Base-by-base conservation (phyloP, 257 asterid genomes). In the Solanum piurae region DNA sequence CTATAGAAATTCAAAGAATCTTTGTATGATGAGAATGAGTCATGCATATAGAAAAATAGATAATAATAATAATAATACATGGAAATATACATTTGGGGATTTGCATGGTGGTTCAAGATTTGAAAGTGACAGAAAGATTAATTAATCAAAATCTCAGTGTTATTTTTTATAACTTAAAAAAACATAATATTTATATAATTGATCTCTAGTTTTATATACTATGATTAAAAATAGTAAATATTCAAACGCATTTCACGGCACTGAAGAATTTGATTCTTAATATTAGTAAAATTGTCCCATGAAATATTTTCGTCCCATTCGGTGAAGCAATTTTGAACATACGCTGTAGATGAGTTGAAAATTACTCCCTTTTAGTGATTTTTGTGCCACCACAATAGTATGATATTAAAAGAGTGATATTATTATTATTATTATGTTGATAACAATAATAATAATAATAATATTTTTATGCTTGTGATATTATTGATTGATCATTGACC, bases 401-500 rank as follows among this genome's bases (percentile, higher is more conserved):
- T 44, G 52, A 44, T 44, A 44, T 44, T 13, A 5, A 44, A 44
- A 12, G 52, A 44, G 16, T 42, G 46, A 42, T 42, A 2, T 27
- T 12, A 2, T 68, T 68, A 2, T 69, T 69, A 12, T 27, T 71
- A 16, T 18, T 49, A 8, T 49, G 20, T 46, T 46, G 58, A 13
- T 49, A 52, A 52, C 23, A 40, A 40, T 9, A 40, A 40, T 3
- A 40, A 40, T 0, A 46, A 4, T 46, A 14, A 16, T 49, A 49
- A 0, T 16, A 16, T 49, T 16, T 14, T 14, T 14, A 49, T 49
- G 40, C 7, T 33, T 12, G 18, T 85, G 91, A 84, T 86, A 86
- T 85, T 92, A 90, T 92, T 91, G 93, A 90, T 91, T 92, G 88
- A 92, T 94, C 86, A 93, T 92, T 92, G 95, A 93, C 94, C 92